phyloP scores from a whole-genome alignment of 2,329 filamentous ascomycete species.

The Stagonosporopsis vannaccii region DNA sequence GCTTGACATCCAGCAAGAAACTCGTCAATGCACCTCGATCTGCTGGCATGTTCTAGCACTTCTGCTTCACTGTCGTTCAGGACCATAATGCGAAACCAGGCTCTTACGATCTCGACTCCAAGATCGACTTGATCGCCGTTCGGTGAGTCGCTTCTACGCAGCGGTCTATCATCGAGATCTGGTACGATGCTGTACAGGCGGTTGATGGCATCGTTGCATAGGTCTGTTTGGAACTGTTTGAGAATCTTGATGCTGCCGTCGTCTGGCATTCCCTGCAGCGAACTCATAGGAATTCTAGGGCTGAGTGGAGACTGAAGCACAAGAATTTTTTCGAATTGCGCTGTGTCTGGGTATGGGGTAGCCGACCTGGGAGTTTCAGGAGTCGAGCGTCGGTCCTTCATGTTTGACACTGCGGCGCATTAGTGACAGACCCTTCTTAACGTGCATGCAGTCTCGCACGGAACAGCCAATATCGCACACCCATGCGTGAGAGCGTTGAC shows the following conservation, averaged over 20 bases:
- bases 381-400: slow-evolving; percentile 24
- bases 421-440: background rate
- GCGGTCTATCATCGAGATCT: slow-evolving; percentile 24
- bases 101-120: slow-evolving; percentile 34
- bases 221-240: slow-evolving; percentile 37
- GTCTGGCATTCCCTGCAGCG: slow-evolving; percentile 29
- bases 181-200: slow-evolving; percentile 37
- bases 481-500: too few relatives aligned
- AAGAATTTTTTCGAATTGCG: slow-evolving; percentile 29
- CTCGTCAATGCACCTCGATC: slow-evolving; percentile 30
- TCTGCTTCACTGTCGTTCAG: slow-evolving; percentile 39
- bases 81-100: slow-evolving; percentile 44
- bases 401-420: slow-evolving; percentile 24
- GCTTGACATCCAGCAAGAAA: slow-evolving; percentile 35
- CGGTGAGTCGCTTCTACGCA: slow-evolving; percentile 3
- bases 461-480: background rate
- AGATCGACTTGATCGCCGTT: slow-evolving; percentile 17
- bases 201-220: slow-evolving; percentile 31
- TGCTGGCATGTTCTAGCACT: slow-evolving; percentile 31
- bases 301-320: slow-evolving; percentile 34
- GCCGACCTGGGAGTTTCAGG: slow-evolving; percentile 25
- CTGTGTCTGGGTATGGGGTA: slow-evolving; percentile 20
- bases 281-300: slow-evolving; percentile 31
- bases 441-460: too few relatives aligned
- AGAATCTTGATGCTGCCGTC: slow-evolving; percentile 37